Percentiles rank a stretch among this genome's conserved stretches.
These are phyloP conservation scores for Plasmodium relictum DNA, from an alignment of 169 alveolate species.

Conservation along the genomic window DNA sequence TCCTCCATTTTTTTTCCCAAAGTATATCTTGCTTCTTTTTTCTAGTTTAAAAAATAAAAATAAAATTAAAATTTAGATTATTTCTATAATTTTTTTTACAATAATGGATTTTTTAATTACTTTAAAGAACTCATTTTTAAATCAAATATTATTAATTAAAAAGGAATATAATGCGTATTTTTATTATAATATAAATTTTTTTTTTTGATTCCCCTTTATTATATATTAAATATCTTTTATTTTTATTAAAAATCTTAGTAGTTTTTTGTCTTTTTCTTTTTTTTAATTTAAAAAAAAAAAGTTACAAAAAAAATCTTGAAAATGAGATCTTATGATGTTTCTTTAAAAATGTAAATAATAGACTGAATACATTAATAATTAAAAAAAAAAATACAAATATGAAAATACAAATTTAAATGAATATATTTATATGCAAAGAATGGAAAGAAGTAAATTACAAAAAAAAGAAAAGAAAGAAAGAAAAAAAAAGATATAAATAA, in stretches of 20 bases:
- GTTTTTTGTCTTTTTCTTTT: no score
- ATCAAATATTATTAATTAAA: neutral
- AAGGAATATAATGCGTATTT: no score
- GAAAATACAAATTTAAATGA: neutral
- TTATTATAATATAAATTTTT: no score
- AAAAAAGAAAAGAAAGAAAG: neutral
- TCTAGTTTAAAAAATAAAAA: slow-evolving; percentile 11
- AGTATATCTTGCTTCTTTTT: slow-evolving; percentile 72
- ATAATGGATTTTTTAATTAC: slow-evolving; percentile 15
- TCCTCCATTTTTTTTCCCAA: slow-evolving; percentile 76
- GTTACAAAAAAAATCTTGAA: no score
- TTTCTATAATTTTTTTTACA: neutral
- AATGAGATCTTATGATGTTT: neutral
- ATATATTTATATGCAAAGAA: neutral
- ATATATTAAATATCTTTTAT: no score
- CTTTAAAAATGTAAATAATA: neutral
- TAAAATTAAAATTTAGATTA: neutral
- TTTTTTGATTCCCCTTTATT: neutral
- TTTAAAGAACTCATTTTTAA: slow-evolving; percentile 62
- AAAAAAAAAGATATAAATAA: neutral
- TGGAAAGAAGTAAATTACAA: neutral
- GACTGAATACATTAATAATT: neutral
- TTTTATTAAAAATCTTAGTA: no score
- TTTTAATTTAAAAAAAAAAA: no score
- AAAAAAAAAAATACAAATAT: neutral